Percentiles rank a stretch among this genome's conserved stretches.
These are phyloP conservation scores for Ceratobasidium sp. DNA, from an alignment of 1,284 basidiomycete species.

Conservation along the genomic window DNA sequence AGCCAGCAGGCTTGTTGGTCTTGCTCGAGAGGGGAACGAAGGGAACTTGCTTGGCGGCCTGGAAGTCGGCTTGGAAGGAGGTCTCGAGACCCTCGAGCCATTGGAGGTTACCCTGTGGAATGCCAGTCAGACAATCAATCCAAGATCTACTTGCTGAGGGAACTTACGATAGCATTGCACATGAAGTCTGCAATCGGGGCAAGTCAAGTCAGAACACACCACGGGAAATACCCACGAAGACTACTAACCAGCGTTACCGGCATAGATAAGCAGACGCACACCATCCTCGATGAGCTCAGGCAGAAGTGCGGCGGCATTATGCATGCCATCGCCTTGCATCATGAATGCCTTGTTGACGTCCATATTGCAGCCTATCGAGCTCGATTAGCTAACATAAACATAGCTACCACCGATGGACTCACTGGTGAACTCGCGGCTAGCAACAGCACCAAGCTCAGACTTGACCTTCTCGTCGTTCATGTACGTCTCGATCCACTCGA, in stretches of 20 bases:
- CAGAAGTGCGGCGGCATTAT: constrained; percentile 75
- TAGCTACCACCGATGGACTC: constrained; percentile 47
- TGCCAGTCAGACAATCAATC: neutral
- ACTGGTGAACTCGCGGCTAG: constrained; percentile 61
- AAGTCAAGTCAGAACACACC: constrained; percentile 1
- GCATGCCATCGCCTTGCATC: constrained; percentile 78
- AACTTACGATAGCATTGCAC: constrained; percentile 74
- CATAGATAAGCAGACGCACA: constrained; percentile 80
- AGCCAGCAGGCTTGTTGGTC: constrained; percentile 58
- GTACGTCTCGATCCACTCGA: constrained; percentile 81
- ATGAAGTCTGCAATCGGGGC: constrained; percentile 64
- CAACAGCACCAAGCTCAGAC: constrained; percentile 74
- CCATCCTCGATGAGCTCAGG: constrained; percentile 78
- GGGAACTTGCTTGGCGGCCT: constrained; percentile 51
- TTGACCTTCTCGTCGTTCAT: constrained; percentile 76
- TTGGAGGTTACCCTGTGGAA: constrained; percentile 66
- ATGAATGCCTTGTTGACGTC: constrained; percentile 73
- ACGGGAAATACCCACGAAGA: neutral
- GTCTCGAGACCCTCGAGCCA: constrained; percentile 71
- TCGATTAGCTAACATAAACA: constrained; percentile 53
- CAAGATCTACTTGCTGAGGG: constrained; percentile 7
- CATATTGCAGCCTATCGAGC: constrained; percentile 57
- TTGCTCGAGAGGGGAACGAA: constrained; percentile 57
- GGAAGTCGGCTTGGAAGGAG: constrained; percentile 54
- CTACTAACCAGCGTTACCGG: constrained; percentile 69